Base-by-base conservation (phyloP, 352 stramenopile genomes). In the Phytophthora meadii region DNA sequence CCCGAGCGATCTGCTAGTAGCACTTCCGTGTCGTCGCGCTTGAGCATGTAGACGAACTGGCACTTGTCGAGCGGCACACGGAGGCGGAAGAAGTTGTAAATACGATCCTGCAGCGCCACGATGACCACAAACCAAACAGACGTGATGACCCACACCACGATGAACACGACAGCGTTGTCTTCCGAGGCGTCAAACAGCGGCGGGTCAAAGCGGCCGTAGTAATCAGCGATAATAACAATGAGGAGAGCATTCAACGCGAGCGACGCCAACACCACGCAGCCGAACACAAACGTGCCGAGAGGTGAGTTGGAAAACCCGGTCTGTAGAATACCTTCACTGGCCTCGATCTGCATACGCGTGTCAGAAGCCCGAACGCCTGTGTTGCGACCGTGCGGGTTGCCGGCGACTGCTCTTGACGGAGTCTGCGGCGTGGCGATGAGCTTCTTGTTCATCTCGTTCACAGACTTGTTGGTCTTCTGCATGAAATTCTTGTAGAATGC, bases 1-100 rank as follows among this genome's bases (percentile, higher is more conserved):
- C 72, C 65, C 2, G 69, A 65, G 3, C 53, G 57, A 44, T 81
- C 72, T 0, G 54, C 30, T 5, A 81, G 61, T 39, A 76, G 34
- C 12, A 82, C 56, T 48, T 79, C 68, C 2, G 58, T 61, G 10
- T 69, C 54, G 9, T 79, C 58, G n/a, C 42, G 46, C 32, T 78
- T 76, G 28, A 65, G 32, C 42, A 82, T 60, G 54, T 77, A 67
- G 6, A 82, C 62, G 42, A 65, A 75, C n/a, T 79, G 60, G 24
- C 70, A 77, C 28, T 59, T 24, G 60, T 56, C 11, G 11, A 82
- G 64, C 6, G 74, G 42, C 6, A 48, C 51, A 3, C 49, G 49
- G 0, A 68, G 40, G 0, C 68, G 67, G 51, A 80, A 80, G 37
- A 82, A 82, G 57, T 82, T 82, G 7, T 25, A 28, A 10, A 82